phyloP scores from a whole-genome alignment of 2,329 filamentous ascomycete species.

The Ophiocordyceps robertsii region DNA sequence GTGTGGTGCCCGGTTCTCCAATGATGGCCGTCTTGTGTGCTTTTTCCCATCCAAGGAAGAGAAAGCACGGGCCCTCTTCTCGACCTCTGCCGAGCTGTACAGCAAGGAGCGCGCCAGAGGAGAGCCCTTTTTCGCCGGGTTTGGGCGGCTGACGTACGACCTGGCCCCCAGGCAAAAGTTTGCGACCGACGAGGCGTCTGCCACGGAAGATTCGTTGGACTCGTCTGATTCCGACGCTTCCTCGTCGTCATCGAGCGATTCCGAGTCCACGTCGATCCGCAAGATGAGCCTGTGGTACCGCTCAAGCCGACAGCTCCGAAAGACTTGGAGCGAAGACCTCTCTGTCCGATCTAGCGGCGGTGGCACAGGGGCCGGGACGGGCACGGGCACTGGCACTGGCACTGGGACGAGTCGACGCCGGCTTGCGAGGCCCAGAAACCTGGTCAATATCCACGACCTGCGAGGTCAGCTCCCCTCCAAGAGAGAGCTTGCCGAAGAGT shows the following conservation, averaged over 20 bases:
- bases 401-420: constrained; percentile 38
- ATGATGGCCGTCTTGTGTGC: constrained; percentile 49
- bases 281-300: constrained; percentile 45
- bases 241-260: constrained; percentile 42
- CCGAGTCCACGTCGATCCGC: constrained; percentile 49
- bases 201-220: constrained; percentile 35
- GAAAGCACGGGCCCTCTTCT: constrained; percentile 37
- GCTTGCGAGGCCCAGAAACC: constrained; percentile 44
- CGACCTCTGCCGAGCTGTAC: constrained; percentile 28
- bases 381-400: constrained; percentile 37
- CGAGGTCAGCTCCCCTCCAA: constrained; percentile 65
- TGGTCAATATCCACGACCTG: constrained; percentile 61
- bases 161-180: constrained; percentile 32
- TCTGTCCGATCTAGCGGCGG: constrained; percentile 47
- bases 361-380: constrained; percentile 37
- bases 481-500: constrained; percentile 60
- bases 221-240: constrained; percentile 35
- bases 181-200: constrained; percentile 34
- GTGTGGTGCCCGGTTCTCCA: constrained; percentile 48
- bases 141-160: constrained; percentile 40
- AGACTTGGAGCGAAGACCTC: constrained; percentile 42
- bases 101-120: constrained; percentile 36
- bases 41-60: constrained; percentile 59
- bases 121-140: constrained; percentile 43
- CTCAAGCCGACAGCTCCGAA: constrained; percentile 35